Base-by-base conservation (phyloP, 768 basidiomycete species). In the Auriscalpium orientale region DNA sequence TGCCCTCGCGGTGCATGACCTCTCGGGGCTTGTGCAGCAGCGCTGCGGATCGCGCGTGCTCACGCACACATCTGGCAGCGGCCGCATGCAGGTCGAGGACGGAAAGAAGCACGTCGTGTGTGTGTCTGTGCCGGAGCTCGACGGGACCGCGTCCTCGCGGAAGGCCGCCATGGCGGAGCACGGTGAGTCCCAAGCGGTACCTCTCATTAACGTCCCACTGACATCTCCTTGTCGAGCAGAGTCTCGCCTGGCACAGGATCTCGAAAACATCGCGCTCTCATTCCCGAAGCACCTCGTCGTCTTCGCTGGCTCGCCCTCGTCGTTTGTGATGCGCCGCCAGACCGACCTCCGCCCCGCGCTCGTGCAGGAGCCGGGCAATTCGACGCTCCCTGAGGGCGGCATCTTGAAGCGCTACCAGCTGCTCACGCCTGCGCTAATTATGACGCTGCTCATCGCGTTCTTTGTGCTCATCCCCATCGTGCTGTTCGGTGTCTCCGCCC, bases 321-420 rank as follows among this genome's bases (percentile, higher is more conserved):
- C 75, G 45, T 61, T 70, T 22, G 61, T 74, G 59, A 64, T 67
- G 52, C 76, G 74, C 52, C 81, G 79, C 55, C 75, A 80, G 64
- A 61, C 64, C 52, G 66, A 47, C 62, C 62, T 54, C 66, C 65
- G 21, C 66, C 64, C 61, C 61, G 61, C 20, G 65, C 58, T 9
- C 46, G 56, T 12, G 45, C 60, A 22, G 46, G 56, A 62, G 60
- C 21, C 60, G 60, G 59, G 60, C 51, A 76, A 76, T 55, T 64
- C 72, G 11, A 73, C 75, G 16, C 67, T 74, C 1, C 68, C 76
- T 7, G 66, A 71, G 8, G 81, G 78, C 21, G 85, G 87, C 10
- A 82, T 91, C 54, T 76, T 91, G 28, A 77, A 83, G 58, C 80
- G 75, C 36, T 91, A 90, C 68, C 88, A 90, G 65, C 77, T 90